These are phyloP conservation scores for Hypoxylon perforatum DNA, from an alignment of 495 filamentous ascomycete genomes.

Conservation along the genomic window DNA sequence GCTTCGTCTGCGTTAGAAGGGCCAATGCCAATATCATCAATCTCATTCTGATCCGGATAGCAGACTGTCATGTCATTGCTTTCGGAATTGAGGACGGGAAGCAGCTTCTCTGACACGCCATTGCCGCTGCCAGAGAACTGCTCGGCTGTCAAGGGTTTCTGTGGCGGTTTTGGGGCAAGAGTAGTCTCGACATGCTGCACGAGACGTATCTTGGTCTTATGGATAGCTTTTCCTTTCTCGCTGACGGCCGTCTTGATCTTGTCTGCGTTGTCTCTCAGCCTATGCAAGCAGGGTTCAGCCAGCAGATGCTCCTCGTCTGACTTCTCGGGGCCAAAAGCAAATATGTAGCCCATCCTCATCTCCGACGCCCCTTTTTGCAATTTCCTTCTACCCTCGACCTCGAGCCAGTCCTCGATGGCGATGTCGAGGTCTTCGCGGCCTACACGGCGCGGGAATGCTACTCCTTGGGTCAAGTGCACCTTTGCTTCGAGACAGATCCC, in stretches of 20 bases:
- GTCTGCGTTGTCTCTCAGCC: not conserved
- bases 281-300: not conserved
- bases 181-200: not conserved
- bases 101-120: not conserved
- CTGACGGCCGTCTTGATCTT: conserved; percentile 1
- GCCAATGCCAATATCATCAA: too few relatives aligned
- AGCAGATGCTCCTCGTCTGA: not conserved
- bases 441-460: not conserved
- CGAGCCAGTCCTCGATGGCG: conserved; percentile 3
- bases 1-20: too few relatives aligned
- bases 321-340: not conserved
- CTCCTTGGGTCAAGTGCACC: not conserved
- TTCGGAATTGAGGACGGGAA: not conserved
- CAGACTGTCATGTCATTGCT: not conserved
- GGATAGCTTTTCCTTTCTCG: not conserved
- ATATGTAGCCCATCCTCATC: conserved; percentile 2
- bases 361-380: not conserved
- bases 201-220: not conserved
- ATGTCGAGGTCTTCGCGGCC: conserved; percentile 2
- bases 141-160: not conserved
- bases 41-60: too few relatives aligned
- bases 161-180: not conserved
- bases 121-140: not conserved
- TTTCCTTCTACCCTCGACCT: conserved; percentile 7
- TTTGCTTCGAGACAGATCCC: not conserved